phyloP scores from a whole-genome alignment of 2,329 filamentous ascomycete species.

The Stachybotrys echinatus region DNA sequence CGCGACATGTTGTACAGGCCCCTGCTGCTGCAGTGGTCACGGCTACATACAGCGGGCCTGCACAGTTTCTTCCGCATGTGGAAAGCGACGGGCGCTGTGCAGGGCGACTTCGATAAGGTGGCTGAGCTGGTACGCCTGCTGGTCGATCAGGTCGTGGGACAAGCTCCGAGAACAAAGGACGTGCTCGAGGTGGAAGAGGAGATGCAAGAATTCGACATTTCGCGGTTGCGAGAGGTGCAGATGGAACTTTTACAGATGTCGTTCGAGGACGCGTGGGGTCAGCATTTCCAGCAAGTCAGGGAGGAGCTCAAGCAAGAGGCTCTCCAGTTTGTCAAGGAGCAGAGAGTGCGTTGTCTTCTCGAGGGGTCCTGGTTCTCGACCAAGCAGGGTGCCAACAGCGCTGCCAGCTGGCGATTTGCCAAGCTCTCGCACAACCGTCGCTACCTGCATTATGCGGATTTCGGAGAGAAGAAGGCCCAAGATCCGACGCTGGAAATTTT shows the following conservation, averaged over 20 bases:
- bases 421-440: constrained; percentile 86
- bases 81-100: constrained; percentile 81
- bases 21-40: constrained; percentile 86
- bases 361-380: constrained; percentile 82
- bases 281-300: constrained; percentile 82
- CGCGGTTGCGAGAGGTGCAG: constrained; percentile 74
- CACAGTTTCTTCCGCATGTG: constrained; percentile 88
- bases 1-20: constrained; percentile 86
- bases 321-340: constrained; percentile 94
- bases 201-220: constrained; percentile 75
- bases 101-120: constrained; percentile 90
- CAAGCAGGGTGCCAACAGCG: constrained; percentile 34
- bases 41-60: constrained; percentile 78
- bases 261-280: constrained; percentile 92
- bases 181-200: constrained; percentile 87
- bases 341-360: constrained; percentile 83
- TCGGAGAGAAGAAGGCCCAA: constrained; percentile 56
- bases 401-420: constrained; percentile 67
- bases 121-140: constrained; percentile 86
- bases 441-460: constrained; percentile 86
- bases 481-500: constrained; percentile 70
- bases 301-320: constrained; percentile 89
- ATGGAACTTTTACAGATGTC: constrained; percentile 89
- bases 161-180: constrained; percentile 75
- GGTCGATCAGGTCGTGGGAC: constrained; percentile 82